Evolutionary conservation across 345 rosid species (phyloP), one percentile per base, ranked within the genome.

Genomic region (Salix koriyanagi): DNA sequence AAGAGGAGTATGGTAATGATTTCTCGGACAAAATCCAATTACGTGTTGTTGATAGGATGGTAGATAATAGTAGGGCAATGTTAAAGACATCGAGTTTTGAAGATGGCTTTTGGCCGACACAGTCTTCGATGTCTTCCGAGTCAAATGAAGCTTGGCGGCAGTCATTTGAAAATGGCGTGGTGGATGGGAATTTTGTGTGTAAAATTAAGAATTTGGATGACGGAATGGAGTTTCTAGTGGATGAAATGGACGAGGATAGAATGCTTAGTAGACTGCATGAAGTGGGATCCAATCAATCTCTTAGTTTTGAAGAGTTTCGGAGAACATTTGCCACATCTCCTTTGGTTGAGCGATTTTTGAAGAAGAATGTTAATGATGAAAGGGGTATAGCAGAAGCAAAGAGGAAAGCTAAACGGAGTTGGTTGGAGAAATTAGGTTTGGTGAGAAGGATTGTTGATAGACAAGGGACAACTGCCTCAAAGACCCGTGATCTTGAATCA

Each of bases 391-490:
- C 56, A 54, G 81, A 81, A 66, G 68, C 71, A 9, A 80, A 74
- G 67, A 83, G 67, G 78, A 87, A 80, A 80, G 75, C 44, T 36
- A 86, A 84, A 77, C 66, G 68, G 34, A 80, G 88, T 28, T 89
- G 94, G 94, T 74, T 90, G 28, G 88, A 70, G 79, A 90, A 85
- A 86, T 64, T 93, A 34, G 83, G 85, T 79, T 79, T 80, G 50
- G 42, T 21, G 9, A 77, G 87, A 36, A 75, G 80, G 39, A 46
- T 81, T 65, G 74, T 78, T 76, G 84, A 88, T 64, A 83, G 80
- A 46, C 82, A 65, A 4, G 70, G 77, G 9, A 85, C 70, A 13
- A 54, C 80, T 39, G 65, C 34, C 25, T 70, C 66, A 28, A 79
- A 71, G 72, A 73, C 68, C 16, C 64, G 42, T 67, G 86, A 84